phyloP scores from a whole-genome alignment of 2,329 filamentous ascomycete species.

The Neurospora crassa region DNA sequence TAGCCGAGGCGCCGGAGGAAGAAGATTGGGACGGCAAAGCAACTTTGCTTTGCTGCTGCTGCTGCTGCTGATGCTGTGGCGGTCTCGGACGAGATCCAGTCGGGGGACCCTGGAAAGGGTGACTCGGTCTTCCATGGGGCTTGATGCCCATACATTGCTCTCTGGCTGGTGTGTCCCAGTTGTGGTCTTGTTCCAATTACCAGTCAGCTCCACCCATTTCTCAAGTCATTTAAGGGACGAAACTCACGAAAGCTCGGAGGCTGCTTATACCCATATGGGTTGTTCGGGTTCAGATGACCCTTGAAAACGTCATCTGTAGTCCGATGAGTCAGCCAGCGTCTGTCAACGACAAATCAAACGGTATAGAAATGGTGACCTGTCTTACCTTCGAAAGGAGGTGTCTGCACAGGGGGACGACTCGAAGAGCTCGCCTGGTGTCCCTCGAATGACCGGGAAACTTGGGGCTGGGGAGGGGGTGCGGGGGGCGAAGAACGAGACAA shows the following conservation, averaged over 20 bases:
- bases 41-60: neutral
- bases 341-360: neutral
- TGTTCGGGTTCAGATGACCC: conserved; percentile 6
- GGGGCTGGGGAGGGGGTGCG: neutral
- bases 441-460: neutral
- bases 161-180: conserved; percentile 10
- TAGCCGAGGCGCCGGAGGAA: neutral
- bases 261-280: conserved; percentile 4
- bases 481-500: neutral
- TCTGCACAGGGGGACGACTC: neutral
- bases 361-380: neutral
- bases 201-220: neutral
- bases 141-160: neutral
- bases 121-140: conserved; percentile 1
- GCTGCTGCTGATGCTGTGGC: neutral
- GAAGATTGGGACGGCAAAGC: neutral
- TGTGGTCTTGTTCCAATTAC: conserved; percentile 6
- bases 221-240: neutral
- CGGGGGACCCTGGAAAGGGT: conserved; percentile 1
- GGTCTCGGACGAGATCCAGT: conserved; percentile 9
- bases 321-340: neutral
- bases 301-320: neutral
- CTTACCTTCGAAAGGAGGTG: neutral
- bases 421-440: neutral
- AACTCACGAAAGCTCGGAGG: conserved; percentile 12